Percentiles rank a stretch among this genome's conserved stretches.
Conservation (phyloP, 345 rosid genomes). For the Brassica cretica region DNA sequence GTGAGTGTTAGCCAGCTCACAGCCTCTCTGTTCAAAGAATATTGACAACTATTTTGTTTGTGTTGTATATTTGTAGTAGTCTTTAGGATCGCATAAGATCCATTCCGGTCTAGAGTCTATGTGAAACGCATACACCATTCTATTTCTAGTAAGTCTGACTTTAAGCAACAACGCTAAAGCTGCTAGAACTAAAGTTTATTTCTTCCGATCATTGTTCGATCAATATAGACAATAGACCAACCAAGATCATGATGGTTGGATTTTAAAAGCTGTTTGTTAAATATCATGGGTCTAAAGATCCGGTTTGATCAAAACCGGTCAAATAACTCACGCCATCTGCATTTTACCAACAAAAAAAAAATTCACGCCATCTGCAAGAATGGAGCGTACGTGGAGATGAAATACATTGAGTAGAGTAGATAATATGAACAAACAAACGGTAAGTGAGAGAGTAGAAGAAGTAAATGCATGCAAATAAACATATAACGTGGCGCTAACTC, state of each 20-base stretch:
- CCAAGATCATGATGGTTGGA: background rate
- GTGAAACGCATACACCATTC: background rate
- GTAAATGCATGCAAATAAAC: background rate
- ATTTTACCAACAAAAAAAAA: background rate
- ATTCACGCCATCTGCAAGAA: background rate
- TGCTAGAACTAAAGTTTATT: too few species aligned
- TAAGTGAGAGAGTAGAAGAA: conserved; percentile 6
- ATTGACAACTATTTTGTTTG: conserved; percentile 27
- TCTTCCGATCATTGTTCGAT: too few species aligned
- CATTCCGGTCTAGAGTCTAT: background rate
- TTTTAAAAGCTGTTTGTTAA: background rate
- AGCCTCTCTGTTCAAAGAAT: conserved; percentile 4
- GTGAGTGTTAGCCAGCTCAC: conserved; percentile 33
- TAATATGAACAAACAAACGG: conserved; percentile 2
- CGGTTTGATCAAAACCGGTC: background rate
- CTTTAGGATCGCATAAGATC: background rate
- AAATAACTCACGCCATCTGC: background rate
- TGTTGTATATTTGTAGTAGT: background rate
- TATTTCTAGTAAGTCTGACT: background rate
- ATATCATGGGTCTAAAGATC: background rate
- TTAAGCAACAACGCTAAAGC: background rate
- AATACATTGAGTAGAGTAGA: background rate
- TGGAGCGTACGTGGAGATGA: background rate
- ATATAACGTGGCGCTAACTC: background rate
- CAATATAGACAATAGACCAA: background rate